Evolutionary conservation across 305 asterid genomes (phyloP).

Genomic region (Solanum hybrid): DNA sequence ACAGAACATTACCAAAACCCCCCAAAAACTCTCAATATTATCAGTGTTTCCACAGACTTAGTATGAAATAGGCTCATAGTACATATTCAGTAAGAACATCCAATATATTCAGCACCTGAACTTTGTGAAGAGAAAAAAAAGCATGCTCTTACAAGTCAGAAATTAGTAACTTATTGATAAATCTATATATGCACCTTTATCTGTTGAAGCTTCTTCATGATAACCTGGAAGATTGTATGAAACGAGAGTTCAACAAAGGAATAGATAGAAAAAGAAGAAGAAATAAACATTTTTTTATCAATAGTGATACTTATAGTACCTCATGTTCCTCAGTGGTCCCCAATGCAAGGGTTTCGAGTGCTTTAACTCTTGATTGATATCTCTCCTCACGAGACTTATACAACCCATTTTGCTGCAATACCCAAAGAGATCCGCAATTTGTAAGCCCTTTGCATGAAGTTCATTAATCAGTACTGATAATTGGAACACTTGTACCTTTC

Average conservation of each 20-base stretch:
- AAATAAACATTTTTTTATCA: not conserved
- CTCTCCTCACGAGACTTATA: conserved; percentile 71
- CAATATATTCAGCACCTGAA: not conserved
- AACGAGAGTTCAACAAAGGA: conserved; percentile 9
- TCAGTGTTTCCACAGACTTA: not conserved
- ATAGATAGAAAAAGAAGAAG: conserved; percentile 1
- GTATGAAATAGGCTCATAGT: not conserved
- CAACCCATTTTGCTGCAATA: conserved; percentile 58
- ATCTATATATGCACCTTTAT: conserved; percentile 46
- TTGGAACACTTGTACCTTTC: conserved; percentile 36
- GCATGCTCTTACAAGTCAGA: not conserved
- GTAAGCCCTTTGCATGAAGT: not conserved
- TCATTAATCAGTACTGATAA: not conserved
- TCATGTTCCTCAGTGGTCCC: conserved; percentile 77
- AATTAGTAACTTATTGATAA: not conserved
- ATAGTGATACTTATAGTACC: conserved; percentile 30
- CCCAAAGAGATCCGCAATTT: not conserved
- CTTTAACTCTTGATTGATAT: conserved; percentile 54
- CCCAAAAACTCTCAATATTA: not conserved
- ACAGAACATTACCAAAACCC: not conserved
- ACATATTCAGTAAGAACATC: not conserved
- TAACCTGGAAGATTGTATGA: conserved; percentile 33
- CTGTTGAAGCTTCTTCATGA: conserved; percentile 65
- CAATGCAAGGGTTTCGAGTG: conserved; percentile 61
- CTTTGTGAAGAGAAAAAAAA: not conserved